Evolutionary conservation across 371 early-diverging fungal species (phyloP).

Genomic region (Mucor sp.): DNA sequence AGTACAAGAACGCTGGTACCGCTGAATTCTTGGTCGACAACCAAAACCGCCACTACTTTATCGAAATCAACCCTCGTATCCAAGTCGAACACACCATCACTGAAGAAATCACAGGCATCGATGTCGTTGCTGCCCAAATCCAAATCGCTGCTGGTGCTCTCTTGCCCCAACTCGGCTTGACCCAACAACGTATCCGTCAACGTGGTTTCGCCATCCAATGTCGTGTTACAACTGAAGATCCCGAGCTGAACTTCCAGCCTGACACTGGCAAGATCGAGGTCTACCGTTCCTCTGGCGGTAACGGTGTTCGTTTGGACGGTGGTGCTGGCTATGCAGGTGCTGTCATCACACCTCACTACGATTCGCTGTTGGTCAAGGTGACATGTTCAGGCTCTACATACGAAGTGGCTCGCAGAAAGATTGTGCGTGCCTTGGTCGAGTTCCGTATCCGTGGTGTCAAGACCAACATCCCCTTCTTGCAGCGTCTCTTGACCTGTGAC

Average conservation of each 20-base stretch:
- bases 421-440: constrained; percentile 84
- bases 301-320: constrained; percentile 92
- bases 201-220: constrained; percentile 93
- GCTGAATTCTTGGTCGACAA: constrained; percentile 95
- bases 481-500: constrained; percentile 78
- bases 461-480: constrained; percentile 93
- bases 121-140: constrained; percentile 89
- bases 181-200: constrained; percentile 75
- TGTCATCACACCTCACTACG: constrained; percentile 91
- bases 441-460: constrained; percentile 96
- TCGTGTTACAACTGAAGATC: constrained; percentile 94
- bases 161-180: constrained; percentile 73
- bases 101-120: constrained; percentile 95
- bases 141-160: constrained; percentile 88
- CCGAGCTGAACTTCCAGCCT: constrained; percentile 87
- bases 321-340: constrained; percentile 87
- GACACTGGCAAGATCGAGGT: constrained; percentile 93
- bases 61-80: constrained; percentile 94
- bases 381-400: constrained; percentile 85
- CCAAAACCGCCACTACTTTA: constrained; percentile 88
- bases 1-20: constrained; percentile 95
- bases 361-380: constrained; percentile 93
- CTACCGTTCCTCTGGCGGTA: constrained; percentile 84
- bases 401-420: constrained; percentile 84
- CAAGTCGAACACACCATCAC: constrained; percentile 92